A percentile compares a stretch with the other conserved stretches of the same genome.
These are phyloP conservation scores for Salmacisia buchloeana DNA, from an alignment of 1,284 basidiomycete genomes.

Conservation along the genomic window DNA sequence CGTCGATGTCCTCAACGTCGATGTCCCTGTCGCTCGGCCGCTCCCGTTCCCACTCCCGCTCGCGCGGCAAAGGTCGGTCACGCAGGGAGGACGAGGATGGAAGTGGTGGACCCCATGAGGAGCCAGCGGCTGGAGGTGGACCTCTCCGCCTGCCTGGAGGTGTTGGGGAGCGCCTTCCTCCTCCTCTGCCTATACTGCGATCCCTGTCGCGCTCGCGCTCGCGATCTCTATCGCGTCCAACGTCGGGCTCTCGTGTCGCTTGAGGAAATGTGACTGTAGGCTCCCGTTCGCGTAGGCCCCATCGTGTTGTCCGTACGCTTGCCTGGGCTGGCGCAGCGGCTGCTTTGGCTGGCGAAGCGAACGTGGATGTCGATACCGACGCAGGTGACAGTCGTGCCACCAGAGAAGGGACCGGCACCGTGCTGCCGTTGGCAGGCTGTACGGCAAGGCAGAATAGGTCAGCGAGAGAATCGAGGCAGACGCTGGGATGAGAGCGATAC, in stretches of 20 bases:
- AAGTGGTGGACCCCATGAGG: no score
- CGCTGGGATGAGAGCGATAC: no score
- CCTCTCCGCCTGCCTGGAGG: no score
- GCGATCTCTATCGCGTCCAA: constrained; percentile 11
- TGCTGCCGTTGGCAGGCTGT: background rate
- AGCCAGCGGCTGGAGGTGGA: no score
- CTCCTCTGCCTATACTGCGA: constrained; percentile 7
- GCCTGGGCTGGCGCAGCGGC: background rate
- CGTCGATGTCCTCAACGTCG: constrained; percentile 15
- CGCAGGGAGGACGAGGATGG: no score
- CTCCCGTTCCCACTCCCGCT: background rate
- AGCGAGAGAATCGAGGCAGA: no score
- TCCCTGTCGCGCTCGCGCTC: constrained; percentile 8
- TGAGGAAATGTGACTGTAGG: no score
- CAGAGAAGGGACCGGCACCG: background rate
- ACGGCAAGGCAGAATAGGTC: background rate
- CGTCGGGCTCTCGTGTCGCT: no score
- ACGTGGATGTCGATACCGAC: background rate
- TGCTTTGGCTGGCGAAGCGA: background rate
- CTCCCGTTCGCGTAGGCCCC: background rate
- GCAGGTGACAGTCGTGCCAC: background rate
- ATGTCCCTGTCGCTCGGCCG: background rate
- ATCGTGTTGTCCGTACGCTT: background rate
- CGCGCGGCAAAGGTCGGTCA: no score
- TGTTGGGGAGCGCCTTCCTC: background rate